Evolutionary conservation across 164 flowering plant genomes (phyloP).

Genomic region (Liquidambar formosana): DNA sequence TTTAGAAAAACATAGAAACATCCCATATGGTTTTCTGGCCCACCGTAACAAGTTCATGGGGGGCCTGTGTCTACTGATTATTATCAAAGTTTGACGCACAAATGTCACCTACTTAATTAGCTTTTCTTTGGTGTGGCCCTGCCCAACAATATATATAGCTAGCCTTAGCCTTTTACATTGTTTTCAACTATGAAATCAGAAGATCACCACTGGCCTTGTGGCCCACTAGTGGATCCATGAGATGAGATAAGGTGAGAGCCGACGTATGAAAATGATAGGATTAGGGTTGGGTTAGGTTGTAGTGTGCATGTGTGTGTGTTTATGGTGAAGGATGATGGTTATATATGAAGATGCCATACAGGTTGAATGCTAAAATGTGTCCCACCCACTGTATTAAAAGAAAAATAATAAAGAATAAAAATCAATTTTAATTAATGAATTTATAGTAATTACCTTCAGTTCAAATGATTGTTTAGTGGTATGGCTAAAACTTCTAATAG

Average conservation of each 20-base stretch:
- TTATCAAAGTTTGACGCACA: not conserved
- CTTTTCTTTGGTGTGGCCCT: not conserved
- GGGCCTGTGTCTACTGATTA: not conserved
- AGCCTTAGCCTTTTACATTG: not conserved
- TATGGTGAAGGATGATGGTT: no score
- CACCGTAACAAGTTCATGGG: not conserved
- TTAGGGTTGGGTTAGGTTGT: no score
- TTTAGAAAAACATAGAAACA: not conserved
- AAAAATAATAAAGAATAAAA: no score
- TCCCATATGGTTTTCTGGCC: not conserved
- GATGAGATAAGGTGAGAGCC: not conserved
- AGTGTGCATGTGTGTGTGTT: no score
- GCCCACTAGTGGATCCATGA: not conserved
- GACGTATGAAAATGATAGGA: no score
- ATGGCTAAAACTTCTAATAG: no score
- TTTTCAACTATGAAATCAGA: not conserved
- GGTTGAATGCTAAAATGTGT: no score
- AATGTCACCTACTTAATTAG: slow-evolving; percentile 3
- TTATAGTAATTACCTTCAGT: no score
- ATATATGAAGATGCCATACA: no score
- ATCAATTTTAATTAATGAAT: no score
- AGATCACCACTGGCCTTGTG: not conserved
- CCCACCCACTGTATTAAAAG: no score
- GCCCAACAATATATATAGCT: not conserved
- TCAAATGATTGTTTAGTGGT: no score